Evolutionary conservation across 768 basidiomycete species (phyloP), one percentile per base, ranked within the genome.

Genomic region (Naematelia aurantialba): DNA sequence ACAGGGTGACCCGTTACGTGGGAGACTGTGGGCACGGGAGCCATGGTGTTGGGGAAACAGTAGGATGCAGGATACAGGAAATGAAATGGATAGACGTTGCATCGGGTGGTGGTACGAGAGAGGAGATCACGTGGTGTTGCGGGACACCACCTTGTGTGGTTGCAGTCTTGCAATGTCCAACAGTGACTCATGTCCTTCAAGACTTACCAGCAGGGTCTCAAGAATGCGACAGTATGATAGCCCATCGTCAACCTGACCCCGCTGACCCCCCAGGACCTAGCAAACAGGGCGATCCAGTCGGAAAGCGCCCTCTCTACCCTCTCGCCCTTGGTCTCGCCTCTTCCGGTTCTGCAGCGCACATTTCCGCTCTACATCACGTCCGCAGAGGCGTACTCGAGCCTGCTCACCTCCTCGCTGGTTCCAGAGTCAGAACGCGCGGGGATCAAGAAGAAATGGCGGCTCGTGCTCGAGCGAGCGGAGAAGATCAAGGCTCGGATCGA

Each of bases 401-500:
- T 74, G 1, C 26, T 71, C 0, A 34, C 69, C 0, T 68, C 67
- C 0, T 55, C 42, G 17, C 53, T 66, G 3, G 69, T 69, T 4
- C 69, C 72, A 12, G 21, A 30, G 2, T 5, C 26, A 22, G 67
- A 72, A 13, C 48, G 50, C n/a, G 10, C 53, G 2, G 50, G 22
- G 4, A 58, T 75, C 30, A 63, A 60, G 59, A 72, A 69, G 55
- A 69, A 68, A 69, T 77, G 76, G 74, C 62, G 72, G 21, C 48
- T 72, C 22, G 73, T 75, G 13, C 56, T 77, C 12, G 74, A 74
- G 45, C 58, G 76, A 27, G 76, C 74, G 5, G 74, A 77, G 52
- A 70, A 74, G 61, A 61, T 77, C 59, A 75, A 73, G 58, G 58
- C 56, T 42, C 39, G 62, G 30, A 63, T 75, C 1, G 63, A 68